A percentile compares a stretch with the other conserved stretches of the same genome.
Conservation (phyloP, 192 early-diverging fungal species). For the Linnemannia exigua region DNA sequence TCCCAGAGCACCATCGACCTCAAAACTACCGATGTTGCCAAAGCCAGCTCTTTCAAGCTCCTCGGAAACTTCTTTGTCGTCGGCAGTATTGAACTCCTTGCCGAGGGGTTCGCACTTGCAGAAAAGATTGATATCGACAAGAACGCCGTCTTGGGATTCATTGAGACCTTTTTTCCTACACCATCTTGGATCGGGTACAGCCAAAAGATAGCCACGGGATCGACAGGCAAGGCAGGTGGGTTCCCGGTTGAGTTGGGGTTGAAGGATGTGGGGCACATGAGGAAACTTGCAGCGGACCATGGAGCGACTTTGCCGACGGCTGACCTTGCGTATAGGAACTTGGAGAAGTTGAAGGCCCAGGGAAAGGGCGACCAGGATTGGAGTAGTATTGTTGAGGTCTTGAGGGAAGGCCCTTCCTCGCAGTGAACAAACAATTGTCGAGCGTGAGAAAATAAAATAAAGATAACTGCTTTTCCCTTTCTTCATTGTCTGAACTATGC, state of each 20-base stretch:
- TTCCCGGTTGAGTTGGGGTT: constrained; percentile 53
- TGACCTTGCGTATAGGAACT: constrained; percentile 18
- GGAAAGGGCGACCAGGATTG: constrained; percentile 24
- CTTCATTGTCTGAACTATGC: too few relatives aligned
- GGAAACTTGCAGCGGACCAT: constrained; percentile 44
- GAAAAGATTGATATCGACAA: constrained; percentile 65
- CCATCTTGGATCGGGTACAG: constrained; percentile 62
- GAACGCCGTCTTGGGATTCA: constrained; percentile 63
- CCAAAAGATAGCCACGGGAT: constrained; percentile 50
- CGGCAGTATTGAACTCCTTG: constrained; percentile 66
- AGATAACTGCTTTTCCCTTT: too few relatives aligned
- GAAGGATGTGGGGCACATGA: constrained; percentile 63
- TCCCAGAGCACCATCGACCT: constrained; percentile 64
- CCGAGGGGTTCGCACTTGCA: constrained; percentile 72
- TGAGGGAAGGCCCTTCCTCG: background rate
- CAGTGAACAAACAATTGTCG: background rate
- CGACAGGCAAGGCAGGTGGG: constrained; percentile 43
- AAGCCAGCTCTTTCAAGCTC: constrained; percentile 70
- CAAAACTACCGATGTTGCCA: constrained; percentile 54
- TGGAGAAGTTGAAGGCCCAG: constrained; percentile 12
- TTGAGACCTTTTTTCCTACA: constrained; percentile 63
- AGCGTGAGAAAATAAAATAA: too few relatives aligned
- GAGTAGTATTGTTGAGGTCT: constrained; percentile 10
- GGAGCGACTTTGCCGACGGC: constrained; percentile 52
- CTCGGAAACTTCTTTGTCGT: constrained; percentile 76